Conservation (phyloP, 2,329 filamentous ascomycete species). For the Cytospora piceicola region DNA sequence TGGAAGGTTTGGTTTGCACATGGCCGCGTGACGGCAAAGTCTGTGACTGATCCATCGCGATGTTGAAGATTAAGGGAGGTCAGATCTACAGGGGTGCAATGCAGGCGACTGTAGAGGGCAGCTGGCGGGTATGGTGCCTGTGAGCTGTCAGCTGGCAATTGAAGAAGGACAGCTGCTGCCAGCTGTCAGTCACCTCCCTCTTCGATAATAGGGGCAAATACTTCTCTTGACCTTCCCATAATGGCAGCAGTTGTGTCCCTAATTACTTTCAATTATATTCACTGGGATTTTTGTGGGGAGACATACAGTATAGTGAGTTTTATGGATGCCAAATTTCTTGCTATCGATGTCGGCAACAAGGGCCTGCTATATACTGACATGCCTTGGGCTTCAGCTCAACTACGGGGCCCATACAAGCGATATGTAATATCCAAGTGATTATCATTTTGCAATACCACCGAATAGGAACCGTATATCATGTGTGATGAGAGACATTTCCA, state of each 20-base stretch:
- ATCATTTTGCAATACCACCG: too few relatives aligned
- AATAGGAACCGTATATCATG: too few relatives aligned
- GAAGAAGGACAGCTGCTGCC: not conserved
- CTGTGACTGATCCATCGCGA: conserved; percentile 32
- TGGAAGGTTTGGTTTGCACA: conserved; percentile 44
- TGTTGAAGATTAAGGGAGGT: conserved; percentile 10
- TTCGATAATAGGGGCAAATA: not conserved
- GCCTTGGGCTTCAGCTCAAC: too few relatives aligned
- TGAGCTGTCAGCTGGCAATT: conserved; percentile 1
- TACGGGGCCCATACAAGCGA: too few relatives aligned
- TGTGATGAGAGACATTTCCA: too few relatives aligned
- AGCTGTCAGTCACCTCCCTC: not conserved
- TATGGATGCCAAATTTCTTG: too few relatives aligned
- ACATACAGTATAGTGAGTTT: too few relatives aligned
- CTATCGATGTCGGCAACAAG: too few relatives aligned
- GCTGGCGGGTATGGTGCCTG: not conserved
- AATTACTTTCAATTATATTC: not conserved
- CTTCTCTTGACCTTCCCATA: not conserved
- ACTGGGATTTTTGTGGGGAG: too few relatives aligned
- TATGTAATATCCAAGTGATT: too few relatives aligned
- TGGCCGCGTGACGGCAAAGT: conserved; percentile 36
- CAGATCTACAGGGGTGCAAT: not conserved
- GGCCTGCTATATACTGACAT: too few relatives aligned
- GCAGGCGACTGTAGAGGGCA: not conserved
- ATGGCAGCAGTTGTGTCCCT: not conserved